Base-by-base conservation (phyloP, 1,284 basidiomycete genomes). In the Boletellus deceptivus region DNA sequence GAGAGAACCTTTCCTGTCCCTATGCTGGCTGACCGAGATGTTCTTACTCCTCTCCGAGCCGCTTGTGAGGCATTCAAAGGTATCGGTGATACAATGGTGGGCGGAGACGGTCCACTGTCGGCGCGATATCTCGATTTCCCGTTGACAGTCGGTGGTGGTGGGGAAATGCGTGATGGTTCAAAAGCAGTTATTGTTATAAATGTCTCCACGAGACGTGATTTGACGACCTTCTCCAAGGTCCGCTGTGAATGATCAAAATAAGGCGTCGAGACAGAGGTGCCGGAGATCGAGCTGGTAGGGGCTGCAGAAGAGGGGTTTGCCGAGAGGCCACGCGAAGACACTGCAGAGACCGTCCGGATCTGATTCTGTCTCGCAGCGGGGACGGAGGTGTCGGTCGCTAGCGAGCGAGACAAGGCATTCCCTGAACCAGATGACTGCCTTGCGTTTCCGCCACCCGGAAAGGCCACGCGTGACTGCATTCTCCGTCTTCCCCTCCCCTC, bases 191-290 rank as follows among this genome's bases (percentile, higher is more conserved):
- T 68, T 16, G 83, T 78, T 48, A 92, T 68, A 60, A 90, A 89
- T 1, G 87, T 89, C 65, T 91, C 87, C n/a, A 91, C 82, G 24
- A 92, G 72, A 41, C 89, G 80, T n/a, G 85, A 82, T 42, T 73
- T 71, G 6, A 92, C 74, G 9, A 89, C 77, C 56, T 78, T 83
- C 70, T 89, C 86, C 36, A 91, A 71, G 5, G 75, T 76, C 38
- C 70, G 70, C 63, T 91, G 87, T 13, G 86, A 86, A 55, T 80
- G 76, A 59, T 84, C 81, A 14, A 72, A 74, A 52, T 76, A 66
- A 40, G 79, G 62, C 25, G 65, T 47, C 31, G 63, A 55, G 43
- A 63, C 47, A 24, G 61, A 48, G 7, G 43, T 7, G n/a, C 37
- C 50, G 22, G 62, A 50, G n/a, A 54, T 46, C 13, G 52, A 45